Base-by-base conservation (phyloP, 2,329 filamentous ascomycete genomes). In the Allantophomopsis cytisporea region DNA sequence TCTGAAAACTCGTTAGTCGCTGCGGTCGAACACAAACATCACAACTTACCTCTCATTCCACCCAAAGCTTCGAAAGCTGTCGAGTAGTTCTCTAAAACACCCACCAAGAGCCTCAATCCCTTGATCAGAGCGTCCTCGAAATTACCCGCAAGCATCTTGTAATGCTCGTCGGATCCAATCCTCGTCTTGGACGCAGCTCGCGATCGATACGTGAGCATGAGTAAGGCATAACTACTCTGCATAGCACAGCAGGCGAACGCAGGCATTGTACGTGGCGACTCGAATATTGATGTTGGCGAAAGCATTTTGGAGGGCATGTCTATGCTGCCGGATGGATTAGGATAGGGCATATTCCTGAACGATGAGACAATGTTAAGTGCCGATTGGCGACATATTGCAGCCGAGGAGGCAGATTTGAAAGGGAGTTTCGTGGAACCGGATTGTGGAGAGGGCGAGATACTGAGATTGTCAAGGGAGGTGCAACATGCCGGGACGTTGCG, bases 261-360 rank as follows among this genome's bases (percentile, higher is more conserved):
- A 5, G 50, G 50, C 45, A 52, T 47, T 5, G 47, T 49, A 7
- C 50, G 42, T 2, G 49, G 49, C 11, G 40, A 18, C n/a, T n/a
- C n/a, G 18, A 17, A 10, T n/a, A 28, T 30, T 7, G 36, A 30
- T 20, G 13, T 31, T 7, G 40, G 21, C 15, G 31, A 33, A 2
- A 41, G 21, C 8, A 35, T 17, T 18, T 32, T 31, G 14, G 37
- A 39, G 13, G 37, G 31, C 13, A 36, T 28, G n/a, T 16, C n/a
- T 5, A 39, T 17, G 12, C 39, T 13, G 13, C 37, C 37, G 21
- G 33, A 32, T n/a, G 63, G 58, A 39, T 61, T 61, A 12, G 65
- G 64, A 38, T 64, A 65, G 2, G 65, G 64, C 35, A 68, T 47
- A 13, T 55, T 51, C 44, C 66, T 61, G 38, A 67, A 67, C 16